Base-by-base conservation (phyloP, 441 rosid genomes). In the Euphorbia celastroides region DNA sequence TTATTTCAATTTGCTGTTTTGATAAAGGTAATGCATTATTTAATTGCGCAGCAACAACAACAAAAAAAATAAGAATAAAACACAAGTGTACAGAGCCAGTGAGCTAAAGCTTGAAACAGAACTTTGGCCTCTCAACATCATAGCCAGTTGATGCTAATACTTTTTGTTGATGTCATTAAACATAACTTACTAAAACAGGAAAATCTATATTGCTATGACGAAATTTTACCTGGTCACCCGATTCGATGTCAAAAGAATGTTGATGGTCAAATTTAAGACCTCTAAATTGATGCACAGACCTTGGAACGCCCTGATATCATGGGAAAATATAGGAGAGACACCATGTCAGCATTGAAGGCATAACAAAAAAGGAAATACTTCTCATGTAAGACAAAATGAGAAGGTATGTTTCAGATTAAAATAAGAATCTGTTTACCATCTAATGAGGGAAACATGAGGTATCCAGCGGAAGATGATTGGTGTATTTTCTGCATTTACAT, bases 381-480 rank as follows among this genome's bases (percentile, higher is more conserved):
- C 22, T 30, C 51, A 54, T 34, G 17, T 64, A 51, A 44, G 27
- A 31, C 50, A 26, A 67, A 57, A 62, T 57, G 22, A 22, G 42
- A 48, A 28, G 9, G 16, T 32, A 50, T 25, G 34, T 62, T 44
- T 54, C 13, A 6, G 22, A 51, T 19, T 50, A 26, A 38, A 28
- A 72, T 66, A 26, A 3, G 17, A 54, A 58, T 65, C 58, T 61
- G 30, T 48, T 78, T 82, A 93, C 99, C 96, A 91, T 89, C 96
- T 82, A 70, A 93, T 89, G 42, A 93, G 79, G 44, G 99, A 93
- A 76, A 83, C 90, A 66, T 77, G 79, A 27, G 99, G 99, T 76
- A 93, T 89, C 97, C 97, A 91, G 67, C 87, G 89, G 77, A 94
- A 94, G 79, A 88, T 79, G 32, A 89, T 81, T 51, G 99, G 99